These are phyloP conservation scores for Globisporangium okanoganense DNA, from an alignment of 352 stramenopile species.

Conservation along the genomic window DNA sequence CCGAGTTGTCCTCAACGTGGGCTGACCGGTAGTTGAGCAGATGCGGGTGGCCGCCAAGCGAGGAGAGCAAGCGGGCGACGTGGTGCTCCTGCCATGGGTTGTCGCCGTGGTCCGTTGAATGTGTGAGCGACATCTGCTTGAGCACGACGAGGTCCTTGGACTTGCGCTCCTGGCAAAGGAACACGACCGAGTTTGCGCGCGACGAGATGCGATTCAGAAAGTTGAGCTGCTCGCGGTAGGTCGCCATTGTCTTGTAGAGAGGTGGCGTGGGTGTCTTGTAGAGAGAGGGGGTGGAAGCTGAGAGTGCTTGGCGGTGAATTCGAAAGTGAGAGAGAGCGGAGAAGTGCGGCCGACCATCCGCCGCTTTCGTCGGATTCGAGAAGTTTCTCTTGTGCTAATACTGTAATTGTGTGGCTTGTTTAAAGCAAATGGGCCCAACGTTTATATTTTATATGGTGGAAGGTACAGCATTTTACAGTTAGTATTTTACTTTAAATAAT, in stretches of 20 bases:
- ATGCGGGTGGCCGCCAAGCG: slow-evolving; percentile 31
- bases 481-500: no score
- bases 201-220: slow-evolving; percentile 6
- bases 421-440: no score
- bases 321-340: slow-evolving; percentile 12
- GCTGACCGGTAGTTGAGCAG: slow-evolving; percentile 44
- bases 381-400: no score
- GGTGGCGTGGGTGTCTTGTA: not conserved
- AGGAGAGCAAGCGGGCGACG: slow-evolving; percentile 16
- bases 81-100: slow-evolving; percentile 16
- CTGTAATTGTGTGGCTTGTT: no score
- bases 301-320: not conserved
- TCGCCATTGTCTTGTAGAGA: not conserved
- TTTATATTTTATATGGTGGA: no score
- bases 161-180: slow-evolving; percentile 17
- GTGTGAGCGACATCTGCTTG: slow-evolving; percentile 16
- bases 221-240: slow-evolving; percentile 3
- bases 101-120: slow-evolving; percentile 7
- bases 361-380: no score
- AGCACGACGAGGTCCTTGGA: slow-evolving; percentile 17
- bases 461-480: no score
- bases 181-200: not conserved
- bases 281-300: not conserved
- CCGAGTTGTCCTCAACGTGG: slow-evolving; percentile 36
- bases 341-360: no score